Evolutionary conservation across 2,329 filamentous ascomycete genomes (phyloP).

Genomic region (Ascochyta lentis): DNA sequence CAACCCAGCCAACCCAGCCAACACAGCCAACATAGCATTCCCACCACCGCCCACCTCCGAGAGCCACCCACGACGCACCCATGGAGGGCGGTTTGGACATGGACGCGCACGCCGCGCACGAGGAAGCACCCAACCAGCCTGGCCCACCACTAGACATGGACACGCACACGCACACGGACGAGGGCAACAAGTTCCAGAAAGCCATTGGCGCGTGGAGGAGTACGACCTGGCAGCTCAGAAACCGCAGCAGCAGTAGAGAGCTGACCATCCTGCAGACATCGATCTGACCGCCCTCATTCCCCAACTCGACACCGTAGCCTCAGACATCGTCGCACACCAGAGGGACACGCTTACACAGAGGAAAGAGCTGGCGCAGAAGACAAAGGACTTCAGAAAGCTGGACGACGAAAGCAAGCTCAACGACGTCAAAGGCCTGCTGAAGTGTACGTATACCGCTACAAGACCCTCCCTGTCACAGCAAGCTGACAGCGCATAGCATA

Average conservation of each 20-base stretch:
- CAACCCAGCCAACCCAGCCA: neutral
- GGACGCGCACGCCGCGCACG: slow-evolving; percentile 33
- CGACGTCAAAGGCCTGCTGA: slow-evolving; percentile 88
- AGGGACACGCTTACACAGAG: slow-evolving; percentile 94
- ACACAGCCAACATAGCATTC: neutral
- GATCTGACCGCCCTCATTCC: slow-evolving; percentile 84
- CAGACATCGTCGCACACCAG: slow-evolving; percentile 91
- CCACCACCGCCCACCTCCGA: neutral
- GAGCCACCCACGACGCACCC: slow-evolving; percentile 6
- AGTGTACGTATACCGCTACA: slow-evolving; percentile 62
- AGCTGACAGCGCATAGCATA: slow-evolving; percentile 69
- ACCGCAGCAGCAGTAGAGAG: neutral
- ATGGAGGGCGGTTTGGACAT: slow-evolving; percentile 48
- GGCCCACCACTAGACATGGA: slow-evolving; percentile 43
- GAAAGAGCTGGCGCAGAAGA: slow-evolving; percentile 98
- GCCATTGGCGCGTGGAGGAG: slow-evolving; percentile 97
- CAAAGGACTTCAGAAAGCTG: slow-evolving; percentile 94
- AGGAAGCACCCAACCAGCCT: slow-evolving; percentile 17
- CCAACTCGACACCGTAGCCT: slow-evolving; percentile 89
- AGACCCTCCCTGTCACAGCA: slow-evolving; percentile 17
- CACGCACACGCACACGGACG: slow-evolving; percentile 31
- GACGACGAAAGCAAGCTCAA: slow-evolving; percentile 85
- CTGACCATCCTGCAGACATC: slow-evolving; percentile 67
- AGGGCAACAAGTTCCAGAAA: slow-evolving; percentile 89
- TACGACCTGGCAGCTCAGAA: slow-evolving; percentile 54